A percentile compares a stretch with the other conserved stretches of the same genome.
phyloP scores from a whole-genome alignment of 2,329 filamentous ascomycete genomes.

The Aspergillus sp. region DNA sequence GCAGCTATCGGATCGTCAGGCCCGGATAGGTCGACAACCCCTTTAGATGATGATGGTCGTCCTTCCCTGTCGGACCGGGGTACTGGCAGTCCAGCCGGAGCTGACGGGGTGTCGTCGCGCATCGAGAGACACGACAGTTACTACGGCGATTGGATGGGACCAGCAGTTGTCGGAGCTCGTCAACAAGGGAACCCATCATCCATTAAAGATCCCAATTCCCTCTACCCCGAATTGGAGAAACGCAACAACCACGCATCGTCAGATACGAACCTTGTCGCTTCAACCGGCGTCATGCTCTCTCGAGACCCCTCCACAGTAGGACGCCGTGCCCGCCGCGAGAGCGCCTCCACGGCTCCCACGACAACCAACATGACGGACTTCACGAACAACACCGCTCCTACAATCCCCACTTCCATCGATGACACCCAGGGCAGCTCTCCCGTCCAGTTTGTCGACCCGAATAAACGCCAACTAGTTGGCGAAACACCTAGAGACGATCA shows the following conservation, averaged over 20 bases:
- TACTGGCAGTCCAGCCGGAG: slow-evolving; percentile 8
- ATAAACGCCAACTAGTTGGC: background rate
- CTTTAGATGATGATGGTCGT: background rate
- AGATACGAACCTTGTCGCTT: slow-evolving; percentile 10
- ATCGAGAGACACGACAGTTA: slow-evolving; percentile 31
- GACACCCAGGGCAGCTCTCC: no score
- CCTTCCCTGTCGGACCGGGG: slow-evolving; percentile 10
- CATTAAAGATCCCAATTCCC: slow-evolving; percentile 1
- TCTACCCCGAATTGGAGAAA: slow-evolving; percentile 1
- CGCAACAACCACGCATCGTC: slow-evolving; percentile 4
- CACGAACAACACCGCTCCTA: slow-evolving; percentile 26
- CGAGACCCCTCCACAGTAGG: slow-evolving; percentile 6
- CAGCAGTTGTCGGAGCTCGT: slow-evolving; percentile 26
- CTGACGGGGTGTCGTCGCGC: slow-evolving; percentile 6
- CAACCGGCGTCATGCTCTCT: slow-evolving; percentile 7
- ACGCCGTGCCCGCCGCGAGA: slow-evolving; percentile 20
- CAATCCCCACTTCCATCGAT: slow-evolving; percentile 27
- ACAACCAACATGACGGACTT: slow-evolving; percentile 23
- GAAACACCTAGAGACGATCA: background rate
- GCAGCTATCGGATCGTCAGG: slow-evolving; percentile 47
- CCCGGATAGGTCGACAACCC: background rate
- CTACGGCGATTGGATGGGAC: slow-evolving; percentile 48
- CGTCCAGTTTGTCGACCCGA: background rate
- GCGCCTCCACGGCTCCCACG: slow-evolving; percentile 27
- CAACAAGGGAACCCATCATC: slow-evolving; percentile 10